Evolutionary conservation across 352 stramenopile species (phyloP), one percentile per base, ranked within the genome.

Genomic region (Globisporangium viniferum): DNA sequence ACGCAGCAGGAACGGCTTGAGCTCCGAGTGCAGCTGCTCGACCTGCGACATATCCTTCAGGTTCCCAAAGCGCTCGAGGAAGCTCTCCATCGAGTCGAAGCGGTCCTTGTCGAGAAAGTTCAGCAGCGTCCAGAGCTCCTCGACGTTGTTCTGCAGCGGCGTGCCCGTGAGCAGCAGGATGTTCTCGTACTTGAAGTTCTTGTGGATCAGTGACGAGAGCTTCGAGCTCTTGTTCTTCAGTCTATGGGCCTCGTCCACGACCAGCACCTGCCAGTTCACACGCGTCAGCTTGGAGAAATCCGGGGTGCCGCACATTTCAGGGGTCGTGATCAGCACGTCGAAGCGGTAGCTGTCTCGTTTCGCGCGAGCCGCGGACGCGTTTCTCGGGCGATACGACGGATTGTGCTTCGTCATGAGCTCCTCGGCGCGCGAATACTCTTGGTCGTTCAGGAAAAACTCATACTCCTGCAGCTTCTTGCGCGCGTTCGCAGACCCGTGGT

Each of bases 271-370:
- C 96, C 98, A 99, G 56, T 92, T 70, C 22, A 95, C 84, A 60
- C 97, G 87, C 59, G 89, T 89, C 64, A 99, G 85, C 56, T 98
- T 94, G 49, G 76, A 82, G n/a, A 97, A 86, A 64, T 99, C 96
- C 57, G 93, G 95, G 44, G 98, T 94, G 27, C 84, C 90, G 8
- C 98, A 91, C 77, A 99, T 99, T 74, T 99, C 98, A 77, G 99
- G 99, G 1, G 98, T 99, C 22, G 98, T 99, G 41, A 99, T 98
- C 14, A 99, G 78, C 27, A 99, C 97, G 73, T 99, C 97, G 78
- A 99, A 99, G 20, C 97, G 88, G 67, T 95, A 91, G 65, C 88
- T 89, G 24, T 83, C 79, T 22, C 76, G 73, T 63, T 85, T 87
- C 10, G 76, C 63, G 35, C 74, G 74, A 0, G 77, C 67, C 2